A percentile compares a stretch with the other conserved stretches of the same genome.
Evolutionary conservation across 768 basidiomycete species (phyloP).

Genomic region (Crepidotus variabilis): DNA sequence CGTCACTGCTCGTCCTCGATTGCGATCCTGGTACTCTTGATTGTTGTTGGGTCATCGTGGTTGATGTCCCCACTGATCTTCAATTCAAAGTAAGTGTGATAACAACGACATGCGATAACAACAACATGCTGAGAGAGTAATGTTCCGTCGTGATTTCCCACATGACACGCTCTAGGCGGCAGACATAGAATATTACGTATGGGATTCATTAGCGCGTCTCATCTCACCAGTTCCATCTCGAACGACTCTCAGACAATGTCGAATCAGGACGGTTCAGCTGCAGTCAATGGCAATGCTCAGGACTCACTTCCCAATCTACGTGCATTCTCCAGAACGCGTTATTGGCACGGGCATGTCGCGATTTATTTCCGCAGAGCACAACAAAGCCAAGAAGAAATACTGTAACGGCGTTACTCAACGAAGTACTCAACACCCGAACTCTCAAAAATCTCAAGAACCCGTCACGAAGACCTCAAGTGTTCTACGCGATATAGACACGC

Average conservation of each 20-base stretch:
- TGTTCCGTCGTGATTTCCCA: neutral
- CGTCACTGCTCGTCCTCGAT: slow-evolving; percentile 5
- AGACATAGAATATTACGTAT: neutral
- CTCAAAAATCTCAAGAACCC: neutral
- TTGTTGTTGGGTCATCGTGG: slow-evolving; percentile 7
- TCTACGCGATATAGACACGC: neutral
- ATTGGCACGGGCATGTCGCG: too few species aligned
- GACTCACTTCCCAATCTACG: too few species aligned
- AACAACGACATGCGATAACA: too few species aligned
- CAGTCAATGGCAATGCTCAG: too few species aligned
- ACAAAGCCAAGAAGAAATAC: slow-evolving; percentile 53
- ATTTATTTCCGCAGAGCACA: too few species aligned
- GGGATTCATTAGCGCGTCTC: neutral
- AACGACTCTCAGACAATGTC: neutral
- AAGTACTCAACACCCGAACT: slow-evolving; percentile 39
- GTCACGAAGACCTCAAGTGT: neutral
- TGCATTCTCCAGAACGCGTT: too few species aligned
- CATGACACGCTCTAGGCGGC: neutral
- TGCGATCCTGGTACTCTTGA: slow-evolving; percentile 3
- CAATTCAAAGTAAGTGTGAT: neutral
- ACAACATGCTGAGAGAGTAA: neutral
- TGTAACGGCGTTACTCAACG: slow-evolving; percentile 63
- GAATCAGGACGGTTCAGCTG: neutral
- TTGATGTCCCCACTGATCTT: neutral
- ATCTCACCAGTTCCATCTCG: neutral